phyloP scores from a whole-genome alignment of 441 rosid genomes.

The Arabidopsis hybrid region DNA sequence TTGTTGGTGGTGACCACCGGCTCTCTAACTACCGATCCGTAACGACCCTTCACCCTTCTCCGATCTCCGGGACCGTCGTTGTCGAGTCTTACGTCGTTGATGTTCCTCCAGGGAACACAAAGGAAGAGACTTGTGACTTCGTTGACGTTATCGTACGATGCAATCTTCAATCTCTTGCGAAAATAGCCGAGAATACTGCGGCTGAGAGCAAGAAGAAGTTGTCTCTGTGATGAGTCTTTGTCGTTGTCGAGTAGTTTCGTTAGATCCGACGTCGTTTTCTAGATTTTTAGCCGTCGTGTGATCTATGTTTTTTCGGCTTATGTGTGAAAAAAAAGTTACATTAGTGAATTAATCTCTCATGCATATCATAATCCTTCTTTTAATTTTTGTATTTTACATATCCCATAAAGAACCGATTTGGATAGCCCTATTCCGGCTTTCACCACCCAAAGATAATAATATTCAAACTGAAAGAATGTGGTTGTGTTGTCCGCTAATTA shows the following conservation, averaged over 20 bases:
- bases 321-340: slow-evolving; percentile 32
- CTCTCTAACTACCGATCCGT: slow-evolving; percentile 73
- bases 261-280: slow-evolving; percentile 39
- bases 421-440: slow-evolving; percentile 36
- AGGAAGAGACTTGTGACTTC: slow-evolving; percentile 72
- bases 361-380: slow-evolving; percentile 26
- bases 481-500: not conserved
- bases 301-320: slow-evolving; percentile 43
- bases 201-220: slow-evolving; percentile 44
- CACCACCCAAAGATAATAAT: slow-evolving; percentile 1
- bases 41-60: slow-evolving; percentile 62
- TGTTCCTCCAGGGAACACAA: slow-evolving; percentile 68
- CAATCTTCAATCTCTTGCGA: slow-evolving; percentile 73
- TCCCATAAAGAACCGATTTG: slow-evolving; percentile 22
- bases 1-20: slow-evolving; percentile 74
- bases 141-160: slow-evolving; percentile 74
- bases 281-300: slow-evolving; percentile 44
- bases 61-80: slow-evolving; percentile 56
- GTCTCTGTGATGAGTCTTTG: slow-evolving; percentile 36
- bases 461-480: slow-evolving; percentile 16
- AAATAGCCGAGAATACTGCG: slow-evolving; percentile 59
- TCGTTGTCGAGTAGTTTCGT: slow-evolving; percentile 27
- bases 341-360: slow-evolving; percentile 36
- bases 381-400: slow-evolving; percentile 12
- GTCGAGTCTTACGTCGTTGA: slow-evolving; percentile 78